A percentile compares a stretch with the other conserved stretches of the same genome.
phyloP scores from a whole-genome alignment of 2,329 filamentous ascomycete genomes.

The Talaromyces sp. region DNA sequence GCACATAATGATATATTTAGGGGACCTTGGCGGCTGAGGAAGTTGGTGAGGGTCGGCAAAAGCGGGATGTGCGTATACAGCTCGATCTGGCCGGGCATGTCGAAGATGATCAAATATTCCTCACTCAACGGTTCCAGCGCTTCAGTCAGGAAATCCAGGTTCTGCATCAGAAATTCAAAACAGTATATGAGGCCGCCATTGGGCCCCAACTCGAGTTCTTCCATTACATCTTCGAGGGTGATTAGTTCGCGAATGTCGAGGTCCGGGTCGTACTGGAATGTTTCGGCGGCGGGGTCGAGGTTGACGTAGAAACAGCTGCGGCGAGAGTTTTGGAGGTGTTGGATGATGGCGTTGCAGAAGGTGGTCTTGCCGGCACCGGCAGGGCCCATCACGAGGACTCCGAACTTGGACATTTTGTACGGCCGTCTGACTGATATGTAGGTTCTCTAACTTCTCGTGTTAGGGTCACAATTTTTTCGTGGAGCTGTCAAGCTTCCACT shows the following conservation, averaged over 20 bases:
- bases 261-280: constrained; percentile 86
- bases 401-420: constrained; percentile 79
- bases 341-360: constrained; percentile 90
- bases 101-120: constrained; percentile 95
- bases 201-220: constrained; percentile 83
- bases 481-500: neutral
- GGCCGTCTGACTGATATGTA: neutral
- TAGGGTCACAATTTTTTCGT: neutral
- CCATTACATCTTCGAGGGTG: constrained; percentile 92
- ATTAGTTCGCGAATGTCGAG: constrained; percentile 95
- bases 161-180: constrained; percentile 93
- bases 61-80: constrained; percentile 96
- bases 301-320: constrained; percentile 98
- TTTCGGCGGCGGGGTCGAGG: constrained; percentile 91
- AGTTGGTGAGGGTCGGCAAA: constrained; percentile 76
- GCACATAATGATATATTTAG: constrained; percentile 91
- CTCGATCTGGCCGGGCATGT: constrained; percentile 99
- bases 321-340: constrained; percentile 83
- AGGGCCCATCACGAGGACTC: constrained; percentile 91
- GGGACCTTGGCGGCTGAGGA: constrained; percentile 72
- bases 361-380: constrained; percentile 96
- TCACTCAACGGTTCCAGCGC: constrained; percentile 82
- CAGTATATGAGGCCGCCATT: constrained; percentile 95
- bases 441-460: neutral
- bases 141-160: constrained; percentile 86